These are phyloP conservation scores for Allium sativum DNA, from an alignment of 106 monocot genomes.

Conservation along the genomic window DNA sequence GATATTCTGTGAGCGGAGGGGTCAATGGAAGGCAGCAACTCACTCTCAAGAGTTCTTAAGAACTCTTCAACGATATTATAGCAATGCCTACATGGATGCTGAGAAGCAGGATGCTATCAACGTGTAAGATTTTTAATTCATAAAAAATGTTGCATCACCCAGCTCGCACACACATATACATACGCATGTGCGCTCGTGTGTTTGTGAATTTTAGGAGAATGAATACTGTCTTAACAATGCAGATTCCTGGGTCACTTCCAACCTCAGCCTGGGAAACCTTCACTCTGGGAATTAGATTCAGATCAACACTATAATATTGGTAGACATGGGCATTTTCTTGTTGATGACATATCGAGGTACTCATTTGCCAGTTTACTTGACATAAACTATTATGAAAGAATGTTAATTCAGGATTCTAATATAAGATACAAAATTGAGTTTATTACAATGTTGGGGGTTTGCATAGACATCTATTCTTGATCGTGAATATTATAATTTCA, in stretches of 20 bases:
- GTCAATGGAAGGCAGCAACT: conserved; percentile 86
- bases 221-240: conserved; percentile 9
- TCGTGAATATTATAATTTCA: conserved; percentile 3
- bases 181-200: no score
- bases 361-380: not conserved
- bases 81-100: conserved; percentile 84
- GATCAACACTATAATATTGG: conserved; percentile 78
- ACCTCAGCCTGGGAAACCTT: conserved; percentile 66
- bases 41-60: conserved; percentile 86
- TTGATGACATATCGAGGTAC: conserved; percentile 51
- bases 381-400: not conserved
- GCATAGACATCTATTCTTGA: not conserved
- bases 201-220: no score
- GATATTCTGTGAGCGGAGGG: conserved; percentile 95
- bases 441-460: not conserved
- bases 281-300: conserved; percentile 75
- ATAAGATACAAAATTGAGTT: not conserved
- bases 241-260: conserved; percentile 95
- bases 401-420: not conserved
- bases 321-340: conserved; percentile 23
- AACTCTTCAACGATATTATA: conserved; percentile 80
- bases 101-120: conserved; percentile 97
- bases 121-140: conserved; percentile 43
- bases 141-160: no score
- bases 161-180: no score